Percentiles rank a stretch among this genome's conserved stretches.
Conservation (phyloP, 2,329 filamentous ascomycete genomes). For the Thelonectria discophora region DNA sequence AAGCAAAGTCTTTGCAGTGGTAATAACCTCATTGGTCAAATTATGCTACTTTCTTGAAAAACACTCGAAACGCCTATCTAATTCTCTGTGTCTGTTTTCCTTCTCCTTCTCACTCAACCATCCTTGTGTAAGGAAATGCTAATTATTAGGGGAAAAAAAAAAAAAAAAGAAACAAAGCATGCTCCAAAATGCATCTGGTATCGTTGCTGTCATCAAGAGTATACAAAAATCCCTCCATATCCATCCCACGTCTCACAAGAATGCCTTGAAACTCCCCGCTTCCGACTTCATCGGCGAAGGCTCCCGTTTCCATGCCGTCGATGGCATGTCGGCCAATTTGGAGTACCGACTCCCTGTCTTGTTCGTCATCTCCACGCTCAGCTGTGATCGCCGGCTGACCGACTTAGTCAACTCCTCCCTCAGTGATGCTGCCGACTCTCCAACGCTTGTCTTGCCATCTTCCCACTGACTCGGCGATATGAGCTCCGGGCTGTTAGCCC, state of each 20-base stretch:
- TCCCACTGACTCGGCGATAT: slow-evolving; percentile 42
- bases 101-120: background rate
- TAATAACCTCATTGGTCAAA: background rate
- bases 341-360: slow-evolving; percentile 24
- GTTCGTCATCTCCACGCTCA: slow-evolving; percentile 7
- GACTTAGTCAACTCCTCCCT: slow-evolving; percentile 26
- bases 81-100: background rate
- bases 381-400: slow-evolving; percentile 9
- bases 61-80: background rate
- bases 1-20: background rate
- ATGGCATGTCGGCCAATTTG: slow-evolving; percentile 21
- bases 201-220: slow-evolving; percentile 25
- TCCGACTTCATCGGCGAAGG: slow-evolving; percentile 34
- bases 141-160: background rate
- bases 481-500: slow-evolving; percentile 35
- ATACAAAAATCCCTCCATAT: slow-evolving; percentile 14
- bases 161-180: background rate
- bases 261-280: slow-evolving; percentile 37
- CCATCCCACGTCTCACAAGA: slow-evolving; percentile 28
- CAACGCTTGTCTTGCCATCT: slow-evolving; percentile 32
- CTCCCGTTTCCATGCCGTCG: slow-evolving; percentile 32
- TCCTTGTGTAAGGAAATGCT: background rate
- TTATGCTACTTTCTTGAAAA: background rate
- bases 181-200: slow-evolving; percentile 27
- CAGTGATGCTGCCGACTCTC: slow-evolving; percentile 32